Base-by-base conservation (phyloP, 73 alveolate genomes). In the Paramecium pentaurelia region DNA sequence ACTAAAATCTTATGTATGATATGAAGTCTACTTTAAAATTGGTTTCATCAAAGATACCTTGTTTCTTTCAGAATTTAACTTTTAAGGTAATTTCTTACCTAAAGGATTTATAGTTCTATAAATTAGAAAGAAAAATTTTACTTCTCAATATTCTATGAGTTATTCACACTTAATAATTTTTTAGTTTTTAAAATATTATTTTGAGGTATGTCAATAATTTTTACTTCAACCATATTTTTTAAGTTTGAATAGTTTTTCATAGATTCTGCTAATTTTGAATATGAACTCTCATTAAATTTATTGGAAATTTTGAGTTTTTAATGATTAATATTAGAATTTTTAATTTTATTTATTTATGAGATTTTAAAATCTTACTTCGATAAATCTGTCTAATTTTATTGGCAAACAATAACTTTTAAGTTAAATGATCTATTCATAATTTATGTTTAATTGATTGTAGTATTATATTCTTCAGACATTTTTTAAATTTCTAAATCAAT, bases 181-280 rank as follows among this genome's bases (percentile, higher is more conserved):
- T 64, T 64, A 0, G 47, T 64, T 64, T 22, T 4, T 64, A 28
- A 7, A 28, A 28, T 14, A 32, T 64, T 64, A 28, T 64, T 11
- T 64, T 64, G 12, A 12, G 84, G 22, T 64, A 25, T 34, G 1
- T 54, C 34, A 1, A 25, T 54, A 18, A 54, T 54, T 64, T 64
- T 64, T 14, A 64, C 47, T 54, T 64, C 84, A 64, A 32, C 84
- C 16, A 32, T 6, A 8, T 64, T 64, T 8, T 64, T 64, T 64
- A 28, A 34, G 27, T 64, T 64, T 64, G 49, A 64, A 28, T 32
- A 4, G 6, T 64, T 64, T 12, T 27, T 28, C 28, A 28, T 28
- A 32, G 84, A 64, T 64, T 64, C 51, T 64, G 84, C 84, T 64
- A 64, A 64, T 64, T 64, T 64, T 28, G 51, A 64, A 34, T 64